Base-by-base conservation (phyloP, 176 grass and related monocot species). In the Panicum miliaceum region DNA sequence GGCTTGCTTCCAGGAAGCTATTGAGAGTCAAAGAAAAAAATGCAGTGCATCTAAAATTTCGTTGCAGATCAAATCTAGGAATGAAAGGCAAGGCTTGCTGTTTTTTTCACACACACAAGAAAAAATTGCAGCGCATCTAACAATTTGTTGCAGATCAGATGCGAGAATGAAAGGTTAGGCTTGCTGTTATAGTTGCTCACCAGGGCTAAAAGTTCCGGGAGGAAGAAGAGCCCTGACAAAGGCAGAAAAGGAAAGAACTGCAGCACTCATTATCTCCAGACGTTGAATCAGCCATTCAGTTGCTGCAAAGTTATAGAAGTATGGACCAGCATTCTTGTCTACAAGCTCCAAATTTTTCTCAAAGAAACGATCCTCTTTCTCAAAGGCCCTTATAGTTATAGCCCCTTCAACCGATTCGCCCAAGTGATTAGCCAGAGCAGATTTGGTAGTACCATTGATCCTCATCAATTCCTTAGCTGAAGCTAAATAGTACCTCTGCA, bases 391-490 rank as follows among this genome's bases (percentile, higher is more conserved):
- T 74, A 98, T 95, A 74, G 87, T 98, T 64, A 90, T 87, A 83
- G 89, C 79, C 68, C 93, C 96, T 47, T 87, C 70, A 89, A 98
- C 85, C 5, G 96, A 98, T 84, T 98, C 93, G 18, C 89, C 88
- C 10, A 98, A 81, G 86, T 98, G 96, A 79, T 98, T 98, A 64
- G 85, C 93, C 36, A 98, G 63, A 66, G 87, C 77, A 85, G 96
- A 98, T 86, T 94, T 95, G 54, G 96, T 94, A 65, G 93, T 98
- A 64, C 96, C 96, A 90, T 98, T 95, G 67, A 98, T 90, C 36
- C 96, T 64, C 96, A 98, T 98, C 75, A 98, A 90, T 90, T 98
- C 91, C 83, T 92, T 98, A 42, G 96, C 89, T 14, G 96, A 90
- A 54, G 89, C 83, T 70, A 98, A 86, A 77, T 95, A 98, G 74